phyloP scores from a whole-genome alignment of 2,329 filamentous ascomycete genomes.

The Chaetomiaceae sp. region DNA sequence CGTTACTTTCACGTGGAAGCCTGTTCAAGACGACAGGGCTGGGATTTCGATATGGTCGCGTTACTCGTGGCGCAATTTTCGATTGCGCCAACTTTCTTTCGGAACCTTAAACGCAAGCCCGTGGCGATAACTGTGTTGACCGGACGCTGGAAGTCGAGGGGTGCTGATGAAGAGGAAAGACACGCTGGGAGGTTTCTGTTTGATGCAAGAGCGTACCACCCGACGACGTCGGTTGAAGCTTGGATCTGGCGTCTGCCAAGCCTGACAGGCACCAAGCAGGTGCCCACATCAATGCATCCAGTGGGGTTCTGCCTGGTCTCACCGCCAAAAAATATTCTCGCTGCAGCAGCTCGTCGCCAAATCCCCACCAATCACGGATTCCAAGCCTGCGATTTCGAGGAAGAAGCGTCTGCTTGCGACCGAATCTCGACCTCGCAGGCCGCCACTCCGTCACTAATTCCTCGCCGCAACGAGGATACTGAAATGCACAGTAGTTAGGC shows the following conservation, averaged over 20 bases:
- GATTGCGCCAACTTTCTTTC: not conserved
- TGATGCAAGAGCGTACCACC: not conserved
- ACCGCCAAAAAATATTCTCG: conserved; percentile 32
- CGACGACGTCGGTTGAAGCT: not conserved
- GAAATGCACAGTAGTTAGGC: conserved; percentile 17
- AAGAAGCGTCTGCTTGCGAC: conserved; percentile 3
- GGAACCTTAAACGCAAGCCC: too few relatives aligned
- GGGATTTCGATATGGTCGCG: not conserved
- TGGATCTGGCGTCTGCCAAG: not conserved
- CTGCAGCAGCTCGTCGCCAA: conserved; percentile 17
- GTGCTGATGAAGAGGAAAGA: too few relatives aligned
- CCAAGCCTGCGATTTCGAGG: conserved; percentile 8
- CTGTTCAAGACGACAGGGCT: not conserved
- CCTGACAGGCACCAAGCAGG: not conserved
- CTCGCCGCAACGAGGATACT: not conserved
- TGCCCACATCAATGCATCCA: conserved; percentile 4
- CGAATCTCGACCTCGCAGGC: conserved; percentile 5
- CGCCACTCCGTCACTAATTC: not conserved
- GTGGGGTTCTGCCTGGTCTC: conserved; percentile 19
- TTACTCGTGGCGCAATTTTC: not conserved
- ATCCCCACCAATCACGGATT: conserved; percentile 25
- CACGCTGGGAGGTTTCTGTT: too few relatives aligned
- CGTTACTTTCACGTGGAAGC: not conserved
- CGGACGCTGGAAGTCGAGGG: too few relatives aligned
- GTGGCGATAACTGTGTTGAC: too few relatives aligned